Evolutionary conservation across 257 asterid genomes (phyloP).

Genomic region (Leptodermis oblonga): DNA sequence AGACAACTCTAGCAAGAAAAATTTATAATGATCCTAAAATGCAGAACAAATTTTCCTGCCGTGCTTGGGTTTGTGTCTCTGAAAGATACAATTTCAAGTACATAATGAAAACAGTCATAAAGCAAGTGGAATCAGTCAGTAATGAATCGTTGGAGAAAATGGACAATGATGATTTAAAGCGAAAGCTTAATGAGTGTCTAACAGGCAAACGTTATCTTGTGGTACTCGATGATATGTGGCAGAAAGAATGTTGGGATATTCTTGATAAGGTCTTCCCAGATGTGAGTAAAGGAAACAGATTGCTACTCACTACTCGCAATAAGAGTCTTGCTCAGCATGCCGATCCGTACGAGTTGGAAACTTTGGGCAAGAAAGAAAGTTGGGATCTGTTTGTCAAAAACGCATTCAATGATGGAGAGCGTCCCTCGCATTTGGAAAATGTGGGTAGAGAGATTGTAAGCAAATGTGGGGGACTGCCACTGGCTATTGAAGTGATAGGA

Average conservation of each 20-base stretch:
- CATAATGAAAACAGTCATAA: neutral
- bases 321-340: slow-evolving; percentile 7
- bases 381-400: slow-evolving; percentile 24
- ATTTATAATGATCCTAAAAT: neutral
- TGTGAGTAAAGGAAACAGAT: slow-evolving; percentile 15
- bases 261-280: slow-evolving; percentile 18
- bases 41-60: neutral
- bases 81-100: neutral
- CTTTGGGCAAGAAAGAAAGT: slow-evolving; percentile 17
- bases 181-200: neutral
- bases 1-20: neutral
- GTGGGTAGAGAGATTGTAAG: slow-evolving; percentile 23
- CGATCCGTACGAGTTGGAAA: slow-evolving; percentile 12
- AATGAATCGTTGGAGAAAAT: neutral
- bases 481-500: slow-evolving; percentile 21
- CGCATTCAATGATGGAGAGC: neutral
- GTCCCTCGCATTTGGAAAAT: slow-evolving; percentile 18
- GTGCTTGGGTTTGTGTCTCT: slow-evolving; percentile 5
- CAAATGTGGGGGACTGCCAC: slow-evolving; percentile 24
- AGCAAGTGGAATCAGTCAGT: neutral
- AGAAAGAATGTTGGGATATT: slow-evolving; percentile 20
- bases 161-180: neutral
- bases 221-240: slow-evolving; percentile 17
- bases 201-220: slow-evolving; percentile 10
- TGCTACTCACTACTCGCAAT: slow-evolving; percentile 23